Conservation (phyloP, 805 yeast species). For the Metschnikowia amazonensis region DNA sequence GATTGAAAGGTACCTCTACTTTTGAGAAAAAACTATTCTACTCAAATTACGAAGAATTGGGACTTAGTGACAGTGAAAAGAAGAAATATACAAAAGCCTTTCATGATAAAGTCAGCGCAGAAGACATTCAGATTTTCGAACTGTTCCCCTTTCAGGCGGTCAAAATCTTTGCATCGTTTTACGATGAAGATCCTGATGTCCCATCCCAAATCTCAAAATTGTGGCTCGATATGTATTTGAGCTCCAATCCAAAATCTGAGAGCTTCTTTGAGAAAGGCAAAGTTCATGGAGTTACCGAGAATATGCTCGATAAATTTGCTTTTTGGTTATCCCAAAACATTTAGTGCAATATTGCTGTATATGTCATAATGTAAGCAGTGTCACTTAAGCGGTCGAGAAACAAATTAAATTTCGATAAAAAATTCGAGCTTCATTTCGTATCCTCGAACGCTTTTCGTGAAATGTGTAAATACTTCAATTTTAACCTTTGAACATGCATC, state of each 20-base stretch:
- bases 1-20: conserved; percentile 28
- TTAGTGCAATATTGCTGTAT: not conserved
- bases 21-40: conserved; percentile 32
- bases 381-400: not conserved
- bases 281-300: conserved; percentile 33
- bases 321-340: conserved; percentile 25
- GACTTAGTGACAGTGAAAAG: conserved; percentile 25
- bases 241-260: conserved; percentile 24
- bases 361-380: not conserved
- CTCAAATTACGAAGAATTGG: conserved; percentile 32
- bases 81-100: conserved; percentile 31
- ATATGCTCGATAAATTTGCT: conserved; percentile 32
- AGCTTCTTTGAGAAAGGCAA: conserved; percentile 27
- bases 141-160: conserved; percentile 29
- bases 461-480: too few relatives aligned
- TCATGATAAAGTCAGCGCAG: conserved; percentile 27
- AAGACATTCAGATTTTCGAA: conserved; percentile 32
- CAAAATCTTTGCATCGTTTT: conserved; percentile 36
- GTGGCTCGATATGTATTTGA: conserved; percentile 31
- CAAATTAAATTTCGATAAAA: not conserved
- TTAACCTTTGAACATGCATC: too few relatives aligned
- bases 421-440: not conserved
- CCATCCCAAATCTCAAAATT: conserved; percentile 30
- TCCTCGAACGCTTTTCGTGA: not conserved
- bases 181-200: conserved; percentile 33